These are phyloP conservation scores for Crotalaria pallida DNA, from an alignment of 306 rosid genomes.

Conservation along the genomic window DNA sequence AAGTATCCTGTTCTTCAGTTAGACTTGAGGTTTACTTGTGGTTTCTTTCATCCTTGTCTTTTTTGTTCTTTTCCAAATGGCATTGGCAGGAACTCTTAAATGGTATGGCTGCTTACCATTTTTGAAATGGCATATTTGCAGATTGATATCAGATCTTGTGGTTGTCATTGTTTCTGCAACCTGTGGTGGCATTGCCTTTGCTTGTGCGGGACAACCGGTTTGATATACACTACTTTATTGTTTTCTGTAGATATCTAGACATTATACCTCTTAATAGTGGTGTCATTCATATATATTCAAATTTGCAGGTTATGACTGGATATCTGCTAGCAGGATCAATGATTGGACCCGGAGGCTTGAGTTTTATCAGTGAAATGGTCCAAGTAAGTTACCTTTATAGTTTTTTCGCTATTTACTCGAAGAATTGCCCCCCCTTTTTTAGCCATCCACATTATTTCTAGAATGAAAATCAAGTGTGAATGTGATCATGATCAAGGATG, in stretches of 20 bases:
- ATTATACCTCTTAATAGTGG: background rate
- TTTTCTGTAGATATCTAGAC: conserved; percentile 6
- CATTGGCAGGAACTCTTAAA: conserved; percentile 19
- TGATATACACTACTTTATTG: conserved; percentile 30
- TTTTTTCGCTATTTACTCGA: conserved; percentile 6
- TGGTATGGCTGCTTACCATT: conserved; percentile 25
- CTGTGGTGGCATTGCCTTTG: conserved; percentile 97
- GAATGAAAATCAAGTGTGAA: background rate
- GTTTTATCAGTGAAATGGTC: conserved; percentile 96
- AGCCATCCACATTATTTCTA: background rate
- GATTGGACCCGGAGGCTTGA: conserved; percentile 93
- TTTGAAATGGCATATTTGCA: conserved; percentile 36
- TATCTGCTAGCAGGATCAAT: conserved; percentile 88
- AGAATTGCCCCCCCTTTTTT: background rate
- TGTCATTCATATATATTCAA: conserved; percentile 13
- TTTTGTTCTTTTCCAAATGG: background rate
- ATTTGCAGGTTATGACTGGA: conserved; percentile 80
- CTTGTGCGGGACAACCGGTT: conserved; percentile 98
- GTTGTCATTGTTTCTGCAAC: conserved; percentile 97
- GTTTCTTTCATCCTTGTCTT: background rate
- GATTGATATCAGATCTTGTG: conserved; percentile 92
- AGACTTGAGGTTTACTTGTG: conserved; percentile 63
- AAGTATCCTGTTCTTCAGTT: conserved; percentile 90
- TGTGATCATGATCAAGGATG: background rate
- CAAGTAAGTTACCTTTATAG: conserved; percentile 59